Conservation (phyloP, 306 rosid species). For the Boehmeria nivea region DNA sequence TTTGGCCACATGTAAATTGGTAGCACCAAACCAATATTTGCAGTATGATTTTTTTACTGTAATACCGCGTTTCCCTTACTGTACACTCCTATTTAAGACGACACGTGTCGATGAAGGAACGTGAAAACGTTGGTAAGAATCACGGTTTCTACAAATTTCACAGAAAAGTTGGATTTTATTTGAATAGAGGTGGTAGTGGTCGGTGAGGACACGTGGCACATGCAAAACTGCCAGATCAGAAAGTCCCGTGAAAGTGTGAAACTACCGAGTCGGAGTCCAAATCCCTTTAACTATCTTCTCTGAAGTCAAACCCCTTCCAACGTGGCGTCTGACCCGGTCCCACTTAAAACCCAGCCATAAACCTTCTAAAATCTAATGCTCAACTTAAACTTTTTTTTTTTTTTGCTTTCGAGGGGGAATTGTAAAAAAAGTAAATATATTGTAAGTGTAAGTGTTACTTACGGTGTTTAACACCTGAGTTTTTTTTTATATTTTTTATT, state of each 20-base stretch:
- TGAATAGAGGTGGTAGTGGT: not conserved
- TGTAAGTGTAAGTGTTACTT: too few species aligned
- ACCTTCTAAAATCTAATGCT: not conserved
- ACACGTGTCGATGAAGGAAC: constrained; percentile 36
- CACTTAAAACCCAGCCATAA: too few species aligned
- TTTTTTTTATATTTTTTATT: too few species aligned
- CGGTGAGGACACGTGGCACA: constrained; percentile 29
- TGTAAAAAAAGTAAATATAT: too few species aligned
- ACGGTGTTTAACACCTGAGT: too few species aligned
- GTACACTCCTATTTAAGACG: too few species aligned
- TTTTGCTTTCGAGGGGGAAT: too few species aligned
- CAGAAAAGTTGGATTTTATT: not conserved
- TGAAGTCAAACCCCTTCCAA: not conserved
- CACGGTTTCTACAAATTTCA: constrained; percentile 24
- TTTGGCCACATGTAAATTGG: too few species aligned
- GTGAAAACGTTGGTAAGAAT: constrained; percentile 22
- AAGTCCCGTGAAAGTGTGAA: constrained; percentile 31
- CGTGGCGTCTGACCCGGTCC: constrained; percentile 23
- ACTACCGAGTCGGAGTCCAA: constrained; percentile 29
- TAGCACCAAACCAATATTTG: too few species aligned
- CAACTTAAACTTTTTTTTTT: too few species aligned
- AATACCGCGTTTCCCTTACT: too few species aligned
- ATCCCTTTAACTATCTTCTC: not conserved
- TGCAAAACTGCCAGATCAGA: constrained; percentile 23
- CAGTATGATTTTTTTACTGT: too few species aligned